Conservation (phyloP, 2,329 filamentous ascomycete species). For the Aspergillus amoenus region DNA sequence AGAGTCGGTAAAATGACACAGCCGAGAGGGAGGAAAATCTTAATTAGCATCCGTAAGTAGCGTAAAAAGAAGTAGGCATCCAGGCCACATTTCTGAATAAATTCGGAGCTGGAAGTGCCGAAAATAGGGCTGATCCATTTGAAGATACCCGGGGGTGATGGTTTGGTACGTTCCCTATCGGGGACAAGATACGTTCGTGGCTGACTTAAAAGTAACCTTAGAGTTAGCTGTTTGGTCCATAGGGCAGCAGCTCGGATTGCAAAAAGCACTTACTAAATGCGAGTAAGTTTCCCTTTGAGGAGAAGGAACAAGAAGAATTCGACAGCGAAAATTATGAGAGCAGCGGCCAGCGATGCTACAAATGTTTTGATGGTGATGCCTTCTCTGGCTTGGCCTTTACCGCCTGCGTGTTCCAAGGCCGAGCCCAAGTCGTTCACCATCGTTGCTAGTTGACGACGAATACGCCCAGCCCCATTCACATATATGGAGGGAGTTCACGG, state of each 20-base stretch:
- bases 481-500: not conserved
- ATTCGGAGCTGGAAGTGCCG: slow-evolving; percentile 72
- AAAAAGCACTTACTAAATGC: slow-evolving; percentile 69
- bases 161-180: slow-evolving; percentile 76
- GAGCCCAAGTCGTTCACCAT: slow-evolving; percentile 31
- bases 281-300: slow-evolving; percentile 72
- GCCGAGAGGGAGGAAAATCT: slow-evolving; percentile 87
- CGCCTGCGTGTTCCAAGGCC: slow-evolving; percentile 37
- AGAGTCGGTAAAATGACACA: slow-evolving; percentile 78
- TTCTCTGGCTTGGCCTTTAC: slow-evolving; percentile 33
- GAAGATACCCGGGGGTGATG: slow-evolving; percentile 62
- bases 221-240: not conserved
- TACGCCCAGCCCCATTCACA: not conserved
- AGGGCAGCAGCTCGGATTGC: not conserved
- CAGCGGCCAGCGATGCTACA: slow-evolving; percentile 63
- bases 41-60: slow-evolving; percentile 79
- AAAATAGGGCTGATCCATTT: slow-evolving; percentile 59
- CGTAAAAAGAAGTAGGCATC: slow-evolving; percentile 98
- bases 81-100: slow-evolving; percentile 92
- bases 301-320: slow-evolving; percentile 70
- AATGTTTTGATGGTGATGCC: slow-evolving; percentile 53
- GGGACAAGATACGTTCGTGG: slow-evolving; percentile 84
- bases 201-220: slow-evolving; percentile 53
- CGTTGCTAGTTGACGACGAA: not conserved
- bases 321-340: slow-evolving; percentile 62